These are phyloP conservation scores for Lactarius vividus DNA, from an alignment of 768 basidiomycete species.

Conservation along the genomic window DNA sequence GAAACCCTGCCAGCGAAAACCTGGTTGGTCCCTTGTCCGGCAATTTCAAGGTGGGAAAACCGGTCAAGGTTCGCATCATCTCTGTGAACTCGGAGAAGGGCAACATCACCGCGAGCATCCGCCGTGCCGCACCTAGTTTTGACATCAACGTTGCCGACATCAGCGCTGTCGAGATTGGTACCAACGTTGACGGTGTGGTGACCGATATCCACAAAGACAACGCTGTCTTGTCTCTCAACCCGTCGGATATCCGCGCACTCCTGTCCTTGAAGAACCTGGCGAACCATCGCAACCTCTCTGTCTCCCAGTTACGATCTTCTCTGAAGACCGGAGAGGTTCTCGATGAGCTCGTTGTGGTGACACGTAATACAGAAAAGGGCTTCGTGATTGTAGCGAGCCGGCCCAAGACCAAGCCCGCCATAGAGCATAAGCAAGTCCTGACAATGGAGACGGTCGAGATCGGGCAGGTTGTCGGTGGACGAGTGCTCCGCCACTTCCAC, in stretches of 20 bases:
- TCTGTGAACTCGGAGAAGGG: conserved; percentile 53
- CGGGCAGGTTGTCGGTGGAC: conserved; percentile 77
- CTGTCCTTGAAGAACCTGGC: conserved; percentile 88
- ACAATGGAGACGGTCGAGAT: conserved; percentile 63
- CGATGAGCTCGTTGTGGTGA: conserved; percentile 81
- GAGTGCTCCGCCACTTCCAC: conserved; percentile 70
- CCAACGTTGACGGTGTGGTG: conserved; percentile 67
- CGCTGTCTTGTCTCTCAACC: conserved; percentile 66
- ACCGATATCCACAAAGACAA: conserved; percentile 85
- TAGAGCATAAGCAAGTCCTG: conserved; percentile 49
- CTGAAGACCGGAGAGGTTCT: conserved; percentile 70
- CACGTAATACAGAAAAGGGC: conserved; percentile 80
- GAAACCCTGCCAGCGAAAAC: conserved; percentile 54
- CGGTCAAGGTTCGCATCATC: conserved; percentile 80
- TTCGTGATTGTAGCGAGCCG: conserved; percentile 82
- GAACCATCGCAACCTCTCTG: conserved; percentile 64
- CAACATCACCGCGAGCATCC: conserved; percentile 81
- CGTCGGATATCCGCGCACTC: conserved; percentile 69
- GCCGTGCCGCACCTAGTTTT: conserved; percentile 63
- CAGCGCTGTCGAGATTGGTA: conserved; percentile 72
- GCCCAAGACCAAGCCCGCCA: conserved; percentile 53
- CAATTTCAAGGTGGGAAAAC: conserved; percentile 75
- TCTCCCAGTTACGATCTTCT: conserved; percentile 59
- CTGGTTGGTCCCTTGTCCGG: conserved; percentile 52
- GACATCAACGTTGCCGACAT: conserved; percentile 56